phyloP scores from a whole-genome alignment of 2,329 filamentous ascomycete species.

The Fusarium multiceps region DNA sequence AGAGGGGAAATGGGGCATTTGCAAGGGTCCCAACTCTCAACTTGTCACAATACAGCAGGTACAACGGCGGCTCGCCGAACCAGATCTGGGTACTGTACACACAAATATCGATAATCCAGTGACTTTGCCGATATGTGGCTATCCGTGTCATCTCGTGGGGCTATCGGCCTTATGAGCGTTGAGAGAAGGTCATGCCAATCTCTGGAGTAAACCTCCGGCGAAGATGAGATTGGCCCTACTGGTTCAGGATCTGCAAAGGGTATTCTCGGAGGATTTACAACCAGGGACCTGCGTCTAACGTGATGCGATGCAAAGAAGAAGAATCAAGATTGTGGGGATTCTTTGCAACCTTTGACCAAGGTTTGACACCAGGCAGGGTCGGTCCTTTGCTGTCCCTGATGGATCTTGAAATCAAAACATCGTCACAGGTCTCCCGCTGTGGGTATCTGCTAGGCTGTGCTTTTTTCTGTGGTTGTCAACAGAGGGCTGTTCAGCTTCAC shows the following conservation, averaged over 20 bases:
- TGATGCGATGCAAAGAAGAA: conserved; percentile 20
- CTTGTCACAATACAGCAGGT: conserved; percentile 3
- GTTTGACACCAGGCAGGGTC: conserved; percentile 21
- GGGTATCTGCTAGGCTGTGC: conserved; percentile 17
- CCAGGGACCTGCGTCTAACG: conserved; percentile 41
- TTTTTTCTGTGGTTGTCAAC: not conserved
- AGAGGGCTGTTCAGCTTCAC: conserved; percentile 8
- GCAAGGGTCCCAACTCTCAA: conserved; percentile 19
- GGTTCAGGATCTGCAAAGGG: conserved; percentile 33
- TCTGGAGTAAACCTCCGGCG: conserved; percentile 22
- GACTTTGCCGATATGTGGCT: conserved; percentile 38
- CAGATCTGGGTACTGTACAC: conserved; percentile 12
- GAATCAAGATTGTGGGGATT: conserved; percentile 25
- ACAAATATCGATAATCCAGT: conserved; percentile 27
- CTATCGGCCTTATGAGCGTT: conserved; percentile 3
- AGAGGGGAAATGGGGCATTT: conserved; percentile 26
- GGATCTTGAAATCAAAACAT: conserved; percentile 12
- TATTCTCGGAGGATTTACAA: conserved; percentile 34
- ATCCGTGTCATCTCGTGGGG: conserved; percentile 35
- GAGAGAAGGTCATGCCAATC: conserved; percentile 16
- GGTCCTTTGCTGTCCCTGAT: conserved; percentile 21
- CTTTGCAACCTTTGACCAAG: conserved; percentile 19
- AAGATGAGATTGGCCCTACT: conserved; percentile 21
- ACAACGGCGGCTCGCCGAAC: conserved; percentile 2
- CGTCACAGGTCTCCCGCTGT: conserved; percentile 23